phyloP scores from a whole-genome alignment of 2,329 filamentous ascomycete species.

The Trichoderma aggressivum region DNA sequence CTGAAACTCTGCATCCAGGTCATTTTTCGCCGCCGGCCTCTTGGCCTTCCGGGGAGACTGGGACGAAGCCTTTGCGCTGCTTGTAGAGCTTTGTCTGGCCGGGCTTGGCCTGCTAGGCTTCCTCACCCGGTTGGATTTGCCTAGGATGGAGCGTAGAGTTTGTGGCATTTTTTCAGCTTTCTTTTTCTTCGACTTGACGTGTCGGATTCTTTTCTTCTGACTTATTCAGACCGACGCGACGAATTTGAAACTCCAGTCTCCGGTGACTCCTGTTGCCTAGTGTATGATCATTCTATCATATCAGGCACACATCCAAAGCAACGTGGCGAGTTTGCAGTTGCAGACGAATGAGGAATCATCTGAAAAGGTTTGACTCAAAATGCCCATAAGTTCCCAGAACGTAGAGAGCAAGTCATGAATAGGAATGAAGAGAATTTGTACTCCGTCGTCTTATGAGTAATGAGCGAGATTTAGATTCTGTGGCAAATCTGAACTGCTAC shows the following conservation, averaged over 20 bases:
- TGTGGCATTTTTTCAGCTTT: conserved; percentile 27
- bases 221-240: not conserved
- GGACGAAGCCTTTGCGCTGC: conserved; percentile 18
- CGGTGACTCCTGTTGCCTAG: not conserved
- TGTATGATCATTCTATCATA: not conserved
- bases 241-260: conserved; percentile 8
- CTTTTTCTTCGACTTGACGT: not conserved
- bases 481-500: not conserved
- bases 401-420: not conserved
- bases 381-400: not conserved
- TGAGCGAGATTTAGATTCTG: not conserved
- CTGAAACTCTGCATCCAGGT: conserved; percentile 33
- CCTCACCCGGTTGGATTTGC: conserved; percentile 34
- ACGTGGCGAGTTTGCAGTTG: not conserved
- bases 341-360: conserved; percentile 2
- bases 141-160: conserved; percentile 38
- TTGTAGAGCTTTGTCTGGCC: not conserved
- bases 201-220: not conserved
- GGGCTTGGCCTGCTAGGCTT: conserved; percentile 27
- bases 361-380: not conserved
- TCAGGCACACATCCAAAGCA: not conserved
- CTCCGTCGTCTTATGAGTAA: not conserved
- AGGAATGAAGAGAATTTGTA: not conserved
- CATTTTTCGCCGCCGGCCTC: conserved; percentile 24
- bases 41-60: conserved; percentile 29